These are phyloP conservation scores for Penicillium odoratum DNA, from an alignment of 495 filamentous ascomycete species.

Conservation along the genomic window DNA sequence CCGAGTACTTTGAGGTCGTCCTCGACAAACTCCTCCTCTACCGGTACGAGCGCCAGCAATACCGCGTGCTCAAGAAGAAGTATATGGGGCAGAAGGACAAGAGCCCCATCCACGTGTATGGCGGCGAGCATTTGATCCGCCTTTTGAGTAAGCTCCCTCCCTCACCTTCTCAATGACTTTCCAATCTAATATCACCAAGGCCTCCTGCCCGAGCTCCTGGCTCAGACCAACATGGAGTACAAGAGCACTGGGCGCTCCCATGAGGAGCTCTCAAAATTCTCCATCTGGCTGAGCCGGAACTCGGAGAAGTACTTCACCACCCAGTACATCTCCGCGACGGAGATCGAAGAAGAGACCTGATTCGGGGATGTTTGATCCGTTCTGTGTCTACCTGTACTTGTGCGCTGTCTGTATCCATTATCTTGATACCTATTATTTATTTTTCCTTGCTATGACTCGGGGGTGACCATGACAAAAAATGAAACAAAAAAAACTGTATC, in stretches of 20 bases:
- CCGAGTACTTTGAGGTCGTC: conserved; percentile 87
- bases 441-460: too few species aligned
- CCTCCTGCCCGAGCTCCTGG: conserved; percentile 86
- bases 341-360: neutral
- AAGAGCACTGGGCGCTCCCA: conserved; percentile 83
- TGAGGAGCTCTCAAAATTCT: conserved; percentile 81
- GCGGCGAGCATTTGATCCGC: conserved; percentile 84
- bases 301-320: conserved; percentile 71
- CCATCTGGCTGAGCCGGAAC: conserved; percentile 75
- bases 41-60: conserved; percentile 86
- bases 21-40: conserved; percentile 89
- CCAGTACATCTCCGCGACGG: conserved; percentile 64
- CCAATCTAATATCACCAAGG: conserved; percentile 52
- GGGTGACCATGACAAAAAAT: too few species aligned
- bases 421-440: too few species aligned
- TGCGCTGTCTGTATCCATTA: too few species aligned
- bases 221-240: conserved; percentile 95
- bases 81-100: conserved; percentile 60
- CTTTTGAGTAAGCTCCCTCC: conserved; percentile 69
- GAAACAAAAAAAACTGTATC: too few species aligned
- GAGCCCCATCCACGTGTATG: conserved; percentile 75
- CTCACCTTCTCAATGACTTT: neutral
- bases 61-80: conserved; percentile 64
- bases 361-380: neutral
- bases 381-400: neutral